Percentiles rank a stretch among this genome's conserved stretches.
phyloP scores from a whole-genome alignment of 129 eudicot genomes.

The Centaurea solstitialis region DNA sequence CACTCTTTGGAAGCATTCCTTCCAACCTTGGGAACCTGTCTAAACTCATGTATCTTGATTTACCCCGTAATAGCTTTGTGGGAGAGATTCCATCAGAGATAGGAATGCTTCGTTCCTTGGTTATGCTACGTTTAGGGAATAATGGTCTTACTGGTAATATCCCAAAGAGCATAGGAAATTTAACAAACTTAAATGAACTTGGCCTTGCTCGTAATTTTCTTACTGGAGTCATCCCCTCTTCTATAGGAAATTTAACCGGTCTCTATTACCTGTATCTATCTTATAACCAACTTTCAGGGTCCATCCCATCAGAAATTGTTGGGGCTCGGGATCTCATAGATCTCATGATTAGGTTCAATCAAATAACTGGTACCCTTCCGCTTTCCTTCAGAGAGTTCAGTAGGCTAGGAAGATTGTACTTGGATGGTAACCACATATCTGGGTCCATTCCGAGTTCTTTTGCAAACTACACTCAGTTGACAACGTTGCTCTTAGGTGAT shows the following conservation, averaged over 20 bases:
- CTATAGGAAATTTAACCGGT: too few relatives aligned
- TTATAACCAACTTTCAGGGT: not conserved
- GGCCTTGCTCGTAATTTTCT: not conserved
- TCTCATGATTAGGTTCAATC: too few relatives aligned
- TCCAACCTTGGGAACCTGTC: constrained; percentile 16
- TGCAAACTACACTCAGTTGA: not conserved
- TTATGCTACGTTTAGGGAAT: not conserved
- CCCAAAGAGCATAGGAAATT: constrained; percentile 16
- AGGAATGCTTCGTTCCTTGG: constrained; percentile 18
- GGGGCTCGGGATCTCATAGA: too few relatives aligned
- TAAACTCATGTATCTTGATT: not conserved
- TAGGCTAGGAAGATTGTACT: too few relatives aligned
- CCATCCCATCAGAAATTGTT: constrained; percentile 9
- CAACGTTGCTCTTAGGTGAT: not conserved
- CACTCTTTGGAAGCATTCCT: too few relatives aligned
- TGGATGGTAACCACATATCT: not conserved
- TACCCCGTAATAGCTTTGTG: constrained; percentile 7
- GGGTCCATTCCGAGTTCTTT: constrained; percentile 20
- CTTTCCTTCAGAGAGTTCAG: too few relatives aligned
- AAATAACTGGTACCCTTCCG: too few relatives aligned
- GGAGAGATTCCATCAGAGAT: not conserved
- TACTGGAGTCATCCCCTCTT: not conserved
- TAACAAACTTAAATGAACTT: not conserved
- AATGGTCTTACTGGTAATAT: constrained; percentile 12
- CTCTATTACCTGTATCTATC: not conserved